Percentiles rank a stretch among this genome's conserved stretches.
phyloP scores from a whole-genome alignment of 1,284 basidiomycete genomes.

The Naganishia sp. region DNA sequence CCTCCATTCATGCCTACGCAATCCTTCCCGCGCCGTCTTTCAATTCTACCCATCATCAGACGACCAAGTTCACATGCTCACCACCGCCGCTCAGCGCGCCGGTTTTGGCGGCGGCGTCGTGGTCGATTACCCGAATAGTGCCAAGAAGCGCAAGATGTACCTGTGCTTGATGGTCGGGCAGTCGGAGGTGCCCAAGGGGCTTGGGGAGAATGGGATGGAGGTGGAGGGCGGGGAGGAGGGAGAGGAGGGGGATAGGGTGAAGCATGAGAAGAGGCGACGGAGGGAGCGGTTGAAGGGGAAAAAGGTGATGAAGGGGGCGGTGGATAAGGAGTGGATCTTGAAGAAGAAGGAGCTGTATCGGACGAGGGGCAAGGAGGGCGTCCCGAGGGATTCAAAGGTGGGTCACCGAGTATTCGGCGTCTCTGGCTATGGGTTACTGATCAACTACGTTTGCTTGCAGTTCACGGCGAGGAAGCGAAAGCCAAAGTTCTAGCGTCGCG shows the following conservation, averaged over 20 bases:
- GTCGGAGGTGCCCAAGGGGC: slow-evolving; percentile 67
- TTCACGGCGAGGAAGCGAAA: slow-evolving; percentile 54
- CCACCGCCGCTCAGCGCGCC: slow-evolving; percentile 85
- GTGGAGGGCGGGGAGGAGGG: slow-evolving; percentile 56
- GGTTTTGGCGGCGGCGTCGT: slow-evolving; percentile 97
- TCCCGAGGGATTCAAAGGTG: slow-evolving; percentile 53
- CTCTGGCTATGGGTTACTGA: neutral
- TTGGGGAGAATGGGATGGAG: slow-evolving; percentile 66
- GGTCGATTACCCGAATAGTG: slow-evolving; percentile 95
- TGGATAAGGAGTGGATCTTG: slow-evolving; percentile 58
- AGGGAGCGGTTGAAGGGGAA: slow-evolving; percentile 43
- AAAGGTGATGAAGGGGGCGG: slow-evolving; percentile 48
- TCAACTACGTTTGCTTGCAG: neutral
- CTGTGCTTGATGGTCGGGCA: slow-evolving; percentile 79
- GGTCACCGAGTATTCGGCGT: neutral
- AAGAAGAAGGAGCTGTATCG: slow-evolving; percentile 62
- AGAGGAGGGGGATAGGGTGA: slow-evolving; percentile 56
- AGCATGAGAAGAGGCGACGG: slow-evolving; percentile 48
- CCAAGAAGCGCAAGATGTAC: slow-evolving; percentile 90
- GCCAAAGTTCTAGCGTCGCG: slow-evolving; percentile 21
- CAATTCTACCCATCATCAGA: slow-evolving; percentile 96
- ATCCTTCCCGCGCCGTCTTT: slow-evolving; percentile 89
- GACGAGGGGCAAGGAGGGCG: slow-evolving; percentile 59
- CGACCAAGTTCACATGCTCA: slow-evolving; percentile 94
- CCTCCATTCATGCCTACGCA: slow-evolving; percentile 84